phyloP scores from a whole-genome alignment of 75 land plant species.

The Sequoia sempervirens region DNA sequence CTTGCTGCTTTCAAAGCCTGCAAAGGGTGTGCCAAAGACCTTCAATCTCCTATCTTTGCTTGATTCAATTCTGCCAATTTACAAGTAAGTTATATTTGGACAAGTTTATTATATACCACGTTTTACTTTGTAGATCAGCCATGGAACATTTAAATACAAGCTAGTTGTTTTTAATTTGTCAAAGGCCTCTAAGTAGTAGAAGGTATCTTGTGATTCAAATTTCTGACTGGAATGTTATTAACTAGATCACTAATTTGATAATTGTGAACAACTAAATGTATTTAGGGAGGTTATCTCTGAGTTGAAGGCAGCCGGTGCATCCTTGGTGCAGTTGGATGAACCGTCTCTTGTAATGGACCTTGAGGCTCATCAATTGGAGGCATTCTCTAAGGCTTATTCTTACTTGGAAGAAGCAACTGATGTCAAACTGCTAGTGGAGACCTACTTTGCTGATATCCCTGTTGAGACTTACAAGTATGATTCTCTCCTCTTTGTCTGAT shows the following conservation, averaged over 20 bases:
- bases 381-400: slow-evolving; percentile 54
- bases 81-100: slow-evolving; percentile 44
- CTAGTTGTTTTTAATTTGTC: not conserved
- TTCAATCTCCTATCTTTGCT: slow-evolving; percentile 60
- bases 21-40: slow-evolving; percentile 58
- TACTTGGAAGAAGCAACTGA: slow-evolving; percentile 53
- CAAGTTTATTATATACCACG: not conserved
- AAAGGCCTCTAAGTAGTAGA: not conserved
- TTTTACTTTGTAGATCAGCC: not conserved
- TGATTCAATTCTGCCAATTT: slow-evolving; percentile 52
- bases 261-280: not conserved
- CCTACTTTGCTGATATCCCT: slow-evolving; percentile 80
- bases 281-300: slow-evolving; percentile 70
- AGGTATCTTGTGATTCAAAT: not conserved
- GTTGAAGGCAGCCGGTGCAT: slow-evolving; percentile 76
- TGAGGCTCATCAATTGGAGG: slow-evolving; percentile 48
- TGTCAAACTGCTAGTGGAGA: slow-evolving; percentile 56
- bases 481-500: not conserved
- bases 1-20: slow-evolving; percentile 63
- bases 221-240: not conserved
- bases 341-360: slow-evolving; percentile 77
- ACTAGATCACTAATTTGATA: not conserved
- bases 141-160: not conserved
- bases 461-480: slow-evolving; percentile 59
- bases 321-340: slow-evolving; percentile 83